Evolutionary conservation across 805 yeast genomes (phyloP).

Genomic region (Nakazawaea siamensis): DNA sequence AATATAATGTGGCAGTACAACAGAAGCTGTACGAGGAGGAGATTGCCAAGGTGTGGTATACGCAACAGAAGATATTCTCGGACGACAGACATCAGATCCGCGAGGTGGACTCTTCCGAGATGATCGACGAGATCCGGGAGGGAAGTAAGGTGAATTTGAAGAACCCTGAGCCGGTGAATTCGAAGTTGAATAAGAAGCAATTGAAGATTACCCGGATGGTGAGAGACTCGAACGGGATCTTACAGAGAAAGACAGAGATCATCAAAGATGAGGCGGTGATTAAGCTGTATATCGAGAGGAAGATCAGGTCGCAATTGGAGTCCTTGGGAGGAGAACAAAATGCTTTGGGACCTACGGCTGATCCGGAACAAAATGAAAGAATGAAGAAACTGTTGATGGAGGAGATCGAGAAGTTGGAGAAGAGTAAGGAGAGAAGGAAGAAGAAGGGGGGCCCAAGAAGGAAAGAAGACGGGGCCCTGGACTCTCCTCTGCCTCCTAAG

Average conservation of each 20-base stretch:
- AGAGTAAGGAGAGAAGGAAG: constrained; percentile 59
- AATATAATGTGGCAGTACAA: constrained; percentile 75
- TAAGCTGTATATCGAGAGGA: constrained; percentile 67
- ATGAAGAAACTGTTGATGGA: constrained; percentile 72
- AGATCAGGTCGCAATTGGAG: constrained; percentile 22
- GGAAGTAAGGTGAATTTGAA: constrained; percentile 5
- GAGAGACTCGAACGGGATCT: constrained; percentile 75
- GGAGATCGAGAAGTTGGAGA: constrained; percentile 74
- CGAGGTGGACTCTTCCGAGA: constrained; percentile 1
- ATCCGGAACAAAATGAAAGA: constrained; percentile 74
- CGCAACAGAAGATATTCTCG: constrained; percentile 55
- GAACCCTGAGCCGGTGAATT: constrained; percentile 23
- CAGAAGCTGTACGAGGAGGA: constrained; percentile 91
- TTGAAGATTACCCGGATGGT: constrained; percentile 70
- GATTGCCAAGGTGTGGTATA: constrained; percentile 81
- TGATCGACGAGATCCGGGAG: constrained; percentile 8
- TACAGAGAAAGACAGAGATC: constrained; percentile 72
- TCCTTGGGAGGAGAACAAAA: constrained; percentile 40
- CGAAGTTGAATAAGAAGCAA: constrained; percentile 8
- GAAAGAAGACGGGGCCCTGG: neutral
- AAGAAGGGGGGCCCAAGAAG: constrained; percentile 24
- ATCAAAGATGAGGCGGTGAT: constrained; percentile 83
- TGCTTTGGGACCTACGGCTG: constrained; percentile 68
- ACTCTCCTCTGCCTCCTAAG: constrained; percentile 22
- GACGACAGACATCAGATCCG: constrained; percentile 5